Evolutionary conservation across 176 grass and related monocot genomes (phyloP), one percentile per base, ranked within the genome.

Genomic region (Luzula sylvatica): DNA sequence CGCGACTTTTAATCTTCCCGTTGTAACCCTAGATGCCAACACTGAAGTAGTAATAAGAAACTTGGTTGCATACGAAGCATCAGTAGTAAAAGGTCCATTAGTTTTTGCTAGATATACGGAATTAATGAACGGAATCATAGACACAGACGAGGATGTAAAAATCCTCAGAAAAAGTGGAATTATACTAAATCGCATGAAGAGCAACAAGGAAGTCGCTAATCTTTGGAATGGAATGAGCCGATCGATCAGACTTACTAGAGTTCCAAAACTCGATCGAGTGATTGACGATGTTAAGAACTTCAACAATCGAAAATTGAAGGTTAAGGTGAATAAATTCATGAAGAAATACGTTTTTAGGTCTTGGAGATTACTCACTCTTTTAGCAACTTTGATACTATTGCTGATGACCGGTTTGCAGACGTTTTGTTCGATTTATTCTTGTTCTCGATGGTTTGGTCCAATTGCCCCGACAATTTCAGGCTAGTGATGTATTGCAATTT

Each of bases 91-190:
- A 0, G 87, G 81, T 14, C 87, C 87, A 17, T 57, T 82, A 3
- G 76, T 86, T n/a, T 68, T 93, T 15, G 69, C 81, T 0, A 24
- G 81, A 51, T 93, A 86, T 69, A 93, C 81, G 13, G 77, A 93
- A 82, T 73, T 93, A 49, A 86, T 93, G 81, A 86, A 93, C 59
- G 81, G 87, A 12, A 82, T 93, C 54, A 72, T 86, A 50, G 66
- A 93, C 73, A 65, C 70, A 1, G 81, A 67, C 61, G 73, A 65
- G 17, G 87, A 93, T 56, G 81, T 86, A 29, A 67, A 66, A 20
- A 26, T 72, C 66, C 69, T 93, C 14, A 68, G 87, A 53, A 32
- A 59, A 53, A 56, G 55, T 1, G 77, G 87, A 9, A 74, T 93
- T 61, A 49, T 86, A 24, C 40, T 72, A 49, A 93, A 93, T 57